phyloP scores from a whole-genome alignment of 495 filamentous ascomycete species.

The Xylaria castorea region DNA sequence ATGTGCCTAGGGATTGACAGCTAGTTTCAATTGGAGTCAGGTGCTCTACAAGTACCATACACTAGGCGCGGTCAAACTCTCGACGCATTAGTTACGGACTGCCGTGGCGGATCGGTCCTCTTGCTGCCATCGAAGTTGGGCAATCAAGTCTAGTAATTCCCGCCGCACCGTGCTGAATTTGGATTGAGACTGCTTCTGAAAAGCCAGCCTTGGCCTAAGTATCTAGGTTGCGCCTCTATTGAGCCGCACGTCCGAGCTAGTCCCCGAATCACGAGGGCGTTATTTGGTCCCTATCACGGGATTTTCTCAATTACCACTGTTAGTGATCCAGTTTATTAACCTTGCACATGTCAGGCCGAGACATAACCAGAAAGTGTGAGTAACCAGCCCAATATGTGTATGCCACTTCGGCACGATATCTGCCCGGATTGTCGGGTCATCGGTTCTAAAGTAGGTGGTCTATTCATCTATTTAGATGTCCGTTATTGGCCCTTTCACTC shows the following conservation, averaged over 20 bases:
- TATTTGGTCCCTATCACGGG: neutral
- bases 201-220: neutral
- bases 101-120: slow-evolving; percentile 20
- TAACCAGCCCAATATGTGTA: slow-evolving; percentile 4
- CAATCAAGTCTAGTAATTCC: neutral
- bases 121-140: neutral
- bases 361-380: neutral
- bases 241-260: slow-evolving; percentile 14
- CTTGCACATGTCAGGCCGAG: slow-evolving; percentile 14
- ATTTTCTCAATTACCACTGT: neutral
- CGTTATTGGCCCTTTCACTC: neutral
- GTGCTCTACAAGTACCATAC: neutral
- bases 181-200: neutral
- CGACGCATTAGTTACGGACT: neutral
- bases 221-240: neutral
- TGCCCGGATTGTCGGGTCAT: slow-evolving; percentile 22
- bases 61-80: neutral
- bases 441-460: neutral
- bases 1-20: neutral
- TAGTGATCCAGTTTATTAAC: neutral
- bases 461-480: neutral
- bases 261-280: neutral
- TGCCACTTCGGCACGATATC: slow-evolving; percentile 8
- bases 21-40: neutral
- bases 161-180: neutral